Base-by-base conservation (phyloP, 495 filamentous ascomycete genomes). In the Daldinia grandis region DNA sequence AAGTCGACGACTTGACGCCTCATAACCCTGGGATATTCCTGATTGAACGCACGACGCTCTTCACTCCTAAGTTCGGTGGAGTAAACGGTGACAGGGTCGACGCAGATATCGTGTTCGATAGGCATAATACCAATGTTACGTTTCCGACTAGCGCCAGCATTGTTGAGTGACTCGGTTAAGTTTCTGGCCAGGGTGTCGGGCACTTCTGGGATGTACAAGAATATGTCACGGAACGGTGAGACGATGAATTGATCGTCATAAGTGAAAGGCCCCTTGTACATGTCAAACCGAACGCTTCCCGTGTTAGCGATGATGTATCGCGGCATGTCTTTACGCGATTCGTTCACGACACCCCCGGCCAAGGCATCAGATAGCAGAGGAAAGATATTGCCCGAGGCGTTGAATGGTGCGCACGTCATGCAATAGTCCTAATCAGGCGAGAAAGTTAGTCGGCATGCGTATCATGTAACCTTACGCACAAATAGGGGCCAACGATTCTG, bases 201-300 rank as follows among this genome's bases (percentile, higher is more conserved):
- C 38, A 95, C 86, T 70, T 91, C 84, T 61, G 85, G 85, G 27
- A 94, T 80, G 70, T 88, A 91, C 42, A 86, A 82, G 74, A 96
- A 92, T 7, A 86, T 83, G 61, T 88, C 91, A 0, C 86, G 90
- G 76, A 95, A 97, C 0, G 93, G 93, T 15, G 90, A 93, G 38
- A 95, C 85, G 60, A 90, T 88, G 78, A 87, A 95, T n/a, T 85
- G 86, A 5, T 88, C 89, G 73, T 95, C 93, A 50, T 87, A 88
- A 0, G 93, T 94, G 72, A 95, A 95, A 4, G 88, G 79, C 5
- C 93, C 93, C 71, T 92, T 86, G 81, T 94, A 92, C 64, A 97
- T 87, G 76, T 97, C 93, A 74, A 94, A 95, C 31, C 93, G 89
- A 40, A 94, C 87, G 19, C 89, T 89, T 12, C 93, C 93, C 5